phyloP scores from a whole-genome alignment of 345 rosid species.

The Abelmoschus esculentus region DNA sequence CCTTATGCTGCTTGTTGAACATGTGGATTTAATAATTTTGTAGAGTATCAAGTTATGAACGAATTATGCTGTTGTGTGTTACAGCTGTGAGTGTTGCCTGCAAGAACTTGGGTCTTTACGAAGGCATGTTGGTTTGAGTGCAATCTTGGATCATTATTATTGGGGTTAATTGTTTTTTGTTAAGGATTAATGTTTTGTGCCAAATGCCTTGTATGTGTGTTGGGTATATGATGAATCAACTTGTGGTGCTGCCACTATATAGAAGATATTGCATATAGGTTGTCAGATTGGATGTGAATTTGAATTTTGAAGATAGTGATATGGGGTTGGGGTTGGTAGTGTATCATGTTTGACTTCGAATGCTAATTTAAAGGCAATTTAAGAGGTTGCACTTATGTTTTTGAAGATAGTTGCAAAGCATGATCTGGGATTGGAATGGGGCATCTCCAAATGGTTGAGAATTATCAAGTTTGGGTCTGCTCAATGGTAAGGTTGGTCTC shows the following conservation, averaged over 20 bases:
- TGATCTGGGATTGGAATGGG: conserved; percentile 7
- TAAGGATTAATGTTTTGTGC: conserved; percentile 25
- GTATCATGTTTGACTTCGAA: conserved; percentile 7
- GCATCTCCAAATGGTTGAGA: too few species aligned
- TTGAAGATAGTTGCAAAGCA: conserved; percentile 5
- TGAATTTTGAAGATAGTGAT: conserved; percentile 9
- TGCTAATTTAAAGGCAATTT: conserved; percentile 4
- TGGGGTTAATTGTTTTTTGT: conserved; percentile 21
- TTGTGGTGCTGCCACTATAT: conserved; percentile 9
- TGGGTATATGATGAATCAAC: conserved; percentile 14
- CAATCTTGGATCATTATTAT: conserved; percentile 29
- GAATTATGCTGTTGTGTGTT: conserved; percentile 42
- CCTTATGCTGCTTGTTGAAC: too few species aligned
- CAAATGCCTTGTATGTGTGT: conserved; percentile 12
- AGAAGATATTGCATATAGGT: conserved; percentile 8
- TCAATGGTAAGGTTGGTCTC: conserved; percentile 7
- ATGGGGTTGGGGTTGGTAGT: conserved; percentile 11
- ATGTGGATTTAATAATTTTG: not conserved
- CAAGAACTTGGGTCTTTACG: conserved; percentile 67
- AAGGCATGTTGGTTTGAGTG: conserved; percentile 52
- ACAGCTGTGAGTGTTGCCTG: conserved; percentile 58
- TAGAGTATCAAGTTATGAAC: conserved; percentile 27
- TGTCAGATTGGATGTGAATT: conserved; percentile 6
- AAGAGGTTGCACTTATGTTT: conserved; percentile 1
- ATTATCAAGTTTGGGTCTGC: not conserved